phyloP scores from a whole-genome alignment of 176 grass and related monocot species.

The Themeda triandra region DNA sequence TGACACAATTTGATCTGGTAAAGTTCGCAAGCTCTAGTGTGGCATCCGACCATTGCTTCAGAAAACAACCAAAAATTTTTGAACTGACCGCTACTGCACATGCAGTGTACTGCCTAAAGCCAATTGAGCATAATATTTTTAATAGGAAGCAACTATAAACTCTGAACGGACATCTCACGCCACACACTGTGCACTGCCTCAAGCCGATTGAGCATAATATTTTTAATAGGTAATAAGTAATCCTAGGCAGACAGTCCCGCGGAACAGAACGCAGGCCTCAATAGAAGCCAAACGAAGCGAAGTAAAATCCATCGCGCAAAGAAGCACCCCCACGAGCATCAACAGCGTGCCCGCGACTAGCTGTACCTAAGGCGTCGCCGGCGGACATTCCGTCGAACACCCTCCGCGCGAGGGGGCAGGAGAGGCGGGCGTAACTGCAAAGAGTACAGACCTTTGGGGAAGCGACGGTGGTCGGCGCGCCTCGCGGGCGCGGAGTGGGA shows the following conservation, averaged over 20 bases:
- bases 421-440: rapidly evolving
- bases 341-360: background rate
- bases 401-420: background rate
- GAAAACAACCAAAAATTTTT: no score
- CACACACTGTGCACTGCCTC: no score
- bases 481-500: background rate
- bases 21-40: no score
- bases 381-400: constrained; percentile 7
- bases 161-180: no score
- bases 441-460: background rate
- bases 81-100: no score
- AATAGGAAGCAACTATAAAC: no score
- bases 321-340: background rate
- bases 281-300: background rate
- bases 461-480: background rate
- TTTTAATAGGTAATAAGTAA: constrained; percentile 15
- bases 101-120: no score
- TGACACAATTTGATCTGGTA: no score
- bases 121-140: no score
- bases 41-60: no score
- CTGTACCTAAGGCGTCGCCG: background rate
- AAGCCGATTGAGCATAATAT: no score
- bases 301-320: background rate
- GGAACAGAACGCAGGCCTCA: background rate
- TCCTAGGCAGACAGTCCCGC: background rate